These are phyloP conservation scores for Mycena filopes DNA, from an alignment of 768 basidiomycete genomes.

Conservation along the genomic window DNA sequence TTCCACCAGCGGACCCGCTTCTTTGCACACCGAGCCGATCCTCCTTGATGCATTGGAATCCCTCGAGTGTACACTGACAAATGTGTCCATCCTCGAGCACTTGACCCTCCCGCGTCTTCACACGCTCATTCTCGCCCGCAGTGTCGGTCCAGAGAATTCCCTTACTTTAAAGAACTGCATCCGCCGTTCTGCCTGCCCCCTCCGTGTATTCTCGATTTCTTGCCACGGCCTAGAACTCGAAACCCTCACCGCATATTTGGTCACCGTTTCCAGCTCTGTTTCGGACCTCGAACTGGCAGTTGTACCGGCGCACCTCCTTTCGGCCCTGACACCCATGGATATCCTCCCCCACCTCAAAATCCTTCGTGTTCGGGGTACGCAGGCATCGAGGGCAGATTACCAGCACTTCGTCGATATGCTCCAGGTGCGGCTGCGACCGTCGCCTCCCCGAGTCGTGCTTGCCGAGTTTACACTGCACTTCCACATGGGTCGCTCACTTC, in stretches of 20 bases:
- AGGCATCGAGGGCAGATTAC: not conserved
- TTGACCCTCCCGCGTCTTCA: constrained; percentile 15
- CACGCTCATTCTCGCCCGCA: not conserved
- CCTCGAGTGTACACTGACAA: not conserved
- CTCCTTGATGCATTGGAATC: not conserved
- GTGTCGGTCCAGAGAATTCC: too few species aligned
- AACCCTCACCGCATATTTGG: not conserved
- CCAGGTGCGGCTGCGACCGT: not conserved
- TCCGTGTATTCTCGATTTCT: not conserved
- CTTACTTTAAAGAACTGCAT: not conserved
- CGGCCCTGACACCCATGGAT: not conserved
- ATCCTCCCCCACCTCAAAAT: not conserved
- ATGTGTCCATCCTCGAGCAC: not conserved
- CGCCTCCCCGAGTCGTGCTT: too few species aligned
- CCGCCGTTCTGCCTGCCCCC: not conserved
- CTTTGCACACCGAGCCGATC: not conserved
- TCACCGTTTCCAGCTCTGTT: not conserved
- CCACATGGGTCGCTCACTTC: too few species aligned
- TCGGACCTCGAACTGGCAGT: not conserved
- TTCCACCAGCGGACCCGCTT: not conserved
- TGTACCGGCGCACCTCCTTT: not conserved
- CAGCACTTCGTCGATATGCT: not conserved
- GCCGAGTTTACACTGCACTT: not conserved
- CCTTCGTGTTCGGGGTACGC: not conserved
- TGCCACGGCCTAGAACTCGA: not conserved